These are phyloP conservation scores for Eucalyptus polybractea DNA, from an alignment of 345 rosid species.

Conservation along the genomic window DNA sequence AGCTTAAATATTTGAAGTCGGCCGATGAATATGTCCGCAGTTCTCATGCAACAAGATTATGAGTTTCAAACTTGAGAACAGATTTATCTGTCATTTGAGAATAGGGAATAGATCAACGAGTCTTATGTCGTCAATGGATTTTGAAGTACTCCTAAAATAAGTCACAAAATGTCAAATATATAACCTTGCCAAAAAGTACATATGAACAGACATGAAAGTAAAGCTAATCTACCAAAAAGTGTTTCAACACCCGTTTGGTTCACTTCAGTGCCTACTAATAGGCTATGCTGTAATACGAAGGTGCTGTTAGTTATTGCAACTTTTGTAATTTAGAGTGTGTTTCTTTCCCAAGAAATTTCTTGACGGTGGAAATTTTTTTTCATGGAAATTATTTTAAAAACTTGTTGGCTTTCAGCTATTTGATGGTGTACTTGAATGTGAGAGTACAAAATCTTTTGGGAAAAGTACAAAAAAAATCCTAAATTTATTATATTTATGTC, in stretches of 20 bases:
- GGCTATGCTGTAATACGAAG: not conserved
- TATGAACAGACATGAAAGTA: not conserved
- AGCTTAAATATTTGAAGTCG: not conserved
- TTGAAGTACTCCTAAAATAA: not conserved
- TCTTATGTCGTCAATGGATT: not conserved
- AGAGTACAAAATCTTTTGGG: not conserved
- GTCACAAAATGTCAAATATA: not conserved
- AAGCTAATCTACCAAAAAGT: not conserved
- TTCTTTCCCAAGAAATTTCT: not conserved
- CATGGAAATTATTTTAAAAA: not conserved
- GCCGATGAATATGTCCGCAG: not conserved
- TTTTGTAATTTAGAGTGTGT: not conserved
- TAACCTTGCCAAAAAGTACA: not conserved
- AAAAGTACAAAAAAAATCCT: too few species aligned
- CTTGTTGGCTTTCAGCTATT: not conserved
- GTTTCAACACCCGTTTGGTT: not conserved
- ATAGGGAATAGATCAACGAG: not conserved
- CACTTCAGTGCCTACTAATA: not conserved
- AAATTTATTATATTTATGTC: too few species aligned
- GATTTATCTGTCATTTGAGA: not conserved
- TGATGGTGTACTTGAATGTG: not conserved
- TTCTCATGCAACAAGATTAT: not conserved
- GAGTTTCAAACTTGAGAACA: not conserved
- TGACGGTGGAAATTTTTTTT: fast-evolving
- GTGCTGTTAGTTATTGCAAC: not conserved